These are phyloP conservation scores for Platanthera zijinensis DNA, from an alignment of 106 monocot genomes.

Conservation along the genomic window DNA sequence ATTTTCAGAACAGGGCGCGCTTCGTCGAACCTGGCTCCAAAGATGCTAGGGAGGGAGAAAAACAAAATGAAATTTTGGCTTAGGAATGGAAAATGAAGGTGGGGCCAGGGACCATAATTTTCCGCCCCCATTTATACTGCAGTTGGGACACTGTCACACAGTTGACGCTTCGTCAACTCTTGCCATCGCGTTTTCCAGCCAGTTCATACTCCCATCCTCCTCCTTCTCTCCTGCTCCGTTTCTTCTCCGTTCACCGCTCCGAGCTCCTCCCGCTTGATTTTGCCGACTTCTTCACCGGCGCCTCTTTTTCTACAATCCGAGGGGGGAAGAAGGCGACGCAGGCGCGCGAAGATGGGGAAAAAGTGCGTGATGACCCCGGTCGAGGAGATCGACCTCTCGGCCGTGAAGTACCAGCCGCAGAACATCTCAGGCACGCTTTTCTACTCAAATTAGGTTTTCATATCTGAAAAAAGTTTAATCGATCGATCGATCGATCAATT, in stretches of 20 bases:
- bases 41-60: too few species aligned
- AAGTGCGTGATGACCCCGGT: constrained; percentile 54
- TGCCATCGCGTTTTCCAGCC: too few species aligned
- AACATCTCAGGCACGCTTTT: constrained; percentile 29
- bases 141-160: too few species aligned
- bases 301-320: not conserved
- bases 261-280: not conserved
- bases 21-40: too few species aligned
- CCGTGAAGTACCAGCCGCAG: constrained; percentile 57
- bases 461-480: not conserved
- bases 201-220: not conserved
- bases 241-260: not conserved
- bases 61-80: too few species aligned
- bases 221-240: not conserved
- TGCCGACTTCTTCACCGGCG: not conserved
- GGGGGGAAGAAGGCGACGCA: not conserved
- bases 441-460: not conserved
- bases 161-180: too few species aligned
- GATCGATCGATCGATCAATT: not conserved
- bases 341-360: constrained; percentile 19
- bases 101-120: too few species aligned
- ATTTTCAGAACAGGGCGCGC: too few species aligned
- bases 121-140: too few species aligned
- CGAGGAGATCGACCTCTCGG: constrained; percentile 71
- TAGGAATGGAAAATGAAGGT: too few species aligned